Conservation (phyloP, 345 rosid genomes). For the Lumnitzera littorea region DNA sequence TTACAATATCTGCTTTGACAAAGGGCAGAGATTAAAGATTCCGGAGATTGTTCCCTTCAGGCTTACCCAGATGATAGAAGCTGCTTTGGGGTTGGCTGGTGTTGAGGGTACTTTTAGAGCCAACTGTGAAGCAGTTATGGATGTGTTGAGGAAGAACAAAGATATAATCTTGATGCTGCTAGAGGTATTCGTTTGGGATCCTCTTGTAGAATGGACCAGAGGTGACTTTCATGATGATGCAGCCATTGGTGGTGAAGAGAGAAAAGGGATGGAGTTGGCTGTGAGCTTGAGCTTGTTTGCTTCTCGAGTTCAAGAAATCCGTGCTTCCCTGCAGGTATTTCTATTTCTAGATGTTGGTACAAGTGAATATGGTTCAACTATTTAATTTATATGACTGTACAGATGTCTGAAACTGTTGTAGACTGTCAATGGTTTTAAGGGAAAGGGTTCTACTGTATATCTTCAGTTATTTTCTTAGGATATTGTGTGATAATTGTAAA, state of each 20-base stretch:
- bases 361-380: too few relatives aligned
- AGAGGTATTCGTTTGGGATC: conserved; percentile 95
- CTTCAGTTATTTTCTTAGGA: too few relatives aligned
- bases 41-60: conserved; percentile 96
- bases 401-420: too few relatives aligned
- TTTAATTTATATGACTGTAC: too few relatives aligned
- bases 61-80: conserved; percentile 82
- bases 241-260: conserved; percentile 93
- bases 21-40: conserved; percentile 79
- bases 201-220: conserved; percentile 94
- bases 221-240: conserved; percentile 96
- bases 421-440: too few relatives aligned
- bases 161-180: conserved; percentile 75
- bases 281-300: conserved; percentile 96
- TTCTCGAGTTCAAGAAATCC: conserved; percentile 92
- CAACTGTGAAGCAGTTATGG: conserved; percentile 77
- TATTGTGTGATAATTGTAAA: too few relatives aligned
- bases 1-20: conserved; percentile 94
- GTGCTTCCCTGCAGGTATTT: conserved; percentile 83
- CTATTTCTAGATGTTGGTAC: too few relatives aligned
- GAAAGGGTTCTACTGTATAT: too few relatives aligned
- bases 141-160: conserved; percentile 74
- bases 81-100: conserved; percentile 83
- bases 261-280: conserved; percentile 97
- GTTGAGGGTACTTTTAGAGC: conserved; percentile 75